Evolutionary conservation across 495 filamentous ascomycete species (phyloP).

Genomic region (Pseudomonodictys pantanalensis): DNA sequence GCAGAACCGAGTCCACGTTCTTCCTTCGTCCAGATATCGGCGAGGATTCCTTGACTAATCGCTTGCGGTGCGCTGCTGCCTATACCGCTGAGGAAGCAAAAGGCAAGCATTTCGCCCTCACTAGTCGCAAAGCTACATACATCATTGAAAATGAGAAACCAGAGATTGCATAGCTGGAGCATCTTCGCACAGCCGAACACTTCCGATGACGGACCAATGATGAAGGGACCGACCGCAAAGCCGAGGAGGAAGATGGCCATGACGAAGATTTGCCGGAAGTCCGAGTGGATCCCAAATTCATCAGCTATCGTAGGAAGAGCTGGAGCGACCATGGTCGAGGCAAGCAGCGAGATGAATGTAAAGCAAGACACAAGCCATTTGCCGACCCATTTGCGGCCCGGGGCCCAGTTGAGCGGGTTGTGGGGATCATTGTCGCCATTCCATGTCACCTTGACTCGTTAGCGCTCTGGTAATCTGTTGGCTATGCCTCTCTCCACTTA

Average conservation of each 20-base stretch:
- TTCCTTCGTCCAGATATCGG: constrained; percentile 3
- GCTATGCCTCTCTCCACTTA: background rate
- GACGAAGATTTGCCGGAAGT: constrained; percentile 54
- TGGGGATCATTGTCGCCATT: constrained; percentile 36
- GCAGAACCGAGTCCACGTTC: background rate
- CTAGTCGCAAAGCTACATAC: constrained; percentile 52
- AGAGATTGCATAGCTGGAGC: constrained; percentile 56
- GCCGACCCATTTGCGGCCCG: constrained; percentile 60
- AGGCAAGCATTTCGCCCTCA: constrained; percentile 54
- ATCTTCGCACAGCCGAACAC: constrained; percentile 13
- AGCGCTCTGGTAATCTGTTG: background rate
- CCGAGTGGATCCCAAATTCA: constrained; percentile 58
- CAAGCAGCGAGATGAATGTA: constrained; percentile 69
- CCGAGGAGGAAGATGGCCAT: constrained; percentile 47
- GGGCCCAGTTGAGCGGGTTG: constrained; percentile 40
- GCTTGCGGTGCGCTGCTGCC: constrained; percentile 56
- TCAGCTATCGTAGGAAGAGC: constrained; percentile 52
- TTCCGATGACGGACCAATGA: constrained; percentile 22
- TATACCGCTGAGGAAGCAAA: constrained; percentile 57
- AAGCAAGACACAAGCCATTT: constrained; percentile 43
- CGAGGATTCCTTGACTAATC: constrained; percentile 37
- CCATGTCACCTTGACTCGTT: constrained; percentile 27
- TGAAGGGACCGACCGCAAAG: constrained; percentile 15
- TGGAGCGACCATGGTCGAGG: constrained; percentile 70
- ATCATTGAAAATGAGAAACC: constrained; percentile 63